A percentile compares a stretch with the other conserved stretches of the same genome.
Conservation (phyloP, 169 alveolate genomes). For the Cryptosporidium meleagridis region DNA sequence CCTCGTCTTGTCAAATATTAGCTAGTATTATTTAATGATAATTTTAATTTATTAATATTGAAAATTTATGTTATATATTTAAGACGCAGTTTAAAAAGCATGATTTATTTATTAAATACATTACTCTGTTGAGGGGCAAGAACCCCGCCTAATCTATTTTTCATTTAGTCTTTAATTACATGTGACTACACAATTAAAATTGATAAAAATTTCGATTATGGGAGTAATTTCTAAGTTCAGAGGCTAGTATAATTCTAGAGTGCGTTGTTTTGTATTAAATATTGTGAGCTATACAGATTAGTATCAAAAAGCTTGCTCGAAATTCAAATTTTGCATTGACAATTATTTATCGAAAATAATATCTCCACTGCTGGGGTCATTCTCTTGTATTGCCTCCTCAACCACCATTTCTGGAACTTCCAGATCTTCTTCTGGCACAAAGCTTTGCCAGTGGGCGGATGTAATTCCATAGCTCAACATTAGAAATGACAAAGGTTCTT, state of each 20-base stretch:
- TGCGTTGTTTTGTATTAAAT: background rate
- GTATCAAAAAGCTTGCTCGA: background rate
- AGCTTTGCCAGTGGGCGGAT: conserved; percentile 34
- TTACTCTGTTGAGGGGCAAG: background rate
- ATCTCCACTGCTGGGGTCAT: background rate
- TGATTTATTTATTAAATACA: background rate
- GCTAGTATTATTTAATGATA: background rate
- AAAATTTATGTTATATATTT: background rate
- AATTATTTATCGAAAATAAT: conserved; percentile 4
- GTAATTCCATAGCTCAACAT: conserved; percentile 40
- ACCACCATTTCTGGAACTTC: conserved; percentile 20
- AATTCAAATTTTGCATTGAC: background rate
- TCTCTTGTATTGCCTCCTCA: background rate
- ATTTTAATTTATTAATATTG: background rate
- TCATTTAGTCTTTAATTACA: background rate
- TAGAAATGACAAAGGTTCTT: conserved; percentile 18
- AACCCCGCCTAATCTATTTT: background rate
- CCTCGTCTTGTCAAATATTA: background rate
- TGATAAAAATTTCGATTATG: background rate
- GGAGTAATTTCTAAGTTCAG: background rate
- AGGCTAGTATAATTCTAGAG: background rate
- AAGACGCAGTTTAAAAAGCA: conserved; percentile 17
- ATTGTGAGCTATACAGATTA: background rate
- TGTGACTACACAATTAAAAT: background rate
- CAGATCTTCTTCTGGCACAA: background rate